Evolutionary conservation across 2,329 filamentous ascomycete genomes (phyloP), one percentile per base, ranked within the genome.

Genomic region (Penicillium olsonii): DNA sequence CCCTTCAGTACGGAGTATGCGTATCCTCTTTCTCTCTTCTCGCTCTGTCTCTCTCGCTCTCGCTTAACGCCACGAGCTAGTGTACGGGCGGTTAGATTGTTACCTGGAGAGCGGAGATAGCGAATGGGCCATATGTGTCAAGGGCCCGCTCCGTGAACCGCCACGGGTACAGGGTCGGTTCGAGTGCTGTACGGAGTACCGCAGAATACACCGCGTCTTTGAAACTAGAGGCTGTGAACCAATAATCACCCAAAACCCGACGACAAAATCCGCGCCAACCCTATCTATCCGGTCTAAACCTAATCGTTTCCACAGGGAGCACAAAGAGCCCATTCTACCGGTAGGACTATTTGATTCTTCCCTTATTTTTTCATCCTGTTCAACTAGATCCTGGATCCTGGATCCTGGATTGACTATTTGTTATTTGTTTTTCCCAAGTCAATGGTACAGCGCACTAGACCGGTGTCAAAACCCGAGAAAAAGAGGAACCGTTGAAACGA

Each of bases 231-330:
- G 26, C 19, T 24, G 26, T 24, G 9, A 7, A 39, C 20, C 37
- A 39, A 27, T 26, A 39, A 39, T 26, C 20, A 9, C 38, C 12
- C 27, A 27, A 19, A 27, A 12, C 11, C 33, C 17, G 33, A 35
- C 27, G 24, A 15, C 38, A 46, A 34, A 38, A 27, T 14, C 18
- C 19, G 10, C 33, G 15, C 15, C 27, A 47, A 43, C 45, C 22
- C 31, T 48, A 48, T 48, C 35, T 49, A 45, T 45, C 46, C 41
- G 19, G 34, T 29, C 20, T 1, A 49, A 39, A 49, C 46, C 44
- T 35, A 49, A 49, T 45, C 41, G 39, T 44, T 20, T 17, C 37
- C 31, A 17, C 12, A 43, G 33, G 31, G 37, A 18, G 29, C 45
- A 37, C 45, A 37, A 43, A 48, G 39, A 37, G 29, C 39, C 38